A percentile compares a stretch with the other conserved stretches of the same genome.
Evolutionary conservation across 192 early-diverging fungal genomes (phyloP).

Genomic region (Linnemannia exigua): DNA sequence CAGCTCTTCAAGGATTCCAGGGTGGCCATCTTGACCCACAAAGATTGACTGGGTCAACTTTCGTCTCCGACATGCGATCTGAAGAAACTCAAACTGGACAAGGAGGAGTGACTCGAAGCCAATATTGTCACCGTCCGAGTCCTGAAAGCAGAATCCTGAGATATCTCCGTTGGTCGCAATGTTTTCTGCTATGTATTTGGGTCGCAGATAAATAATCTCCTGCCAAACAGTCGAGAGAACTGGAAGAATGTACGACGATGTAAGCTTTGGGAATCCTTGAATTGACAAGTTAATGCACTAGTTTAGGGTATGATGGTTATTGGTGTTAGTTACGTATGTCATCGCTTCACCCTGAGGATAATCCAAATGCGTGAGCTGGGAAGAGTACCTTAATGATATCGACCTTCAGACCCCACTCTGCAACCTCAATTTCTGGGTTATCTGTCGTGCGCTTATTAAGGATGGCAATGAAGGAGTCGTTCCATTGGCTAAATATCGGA

Average conservation of each 20-base stretch:
- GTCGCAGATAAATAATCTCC: conserved; percentile 68
- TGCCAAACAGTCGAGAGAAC: conserved; percentile 78
- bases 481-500: conserved; percentile 86
- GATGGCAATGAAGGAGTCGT: conserved; percentile 72
- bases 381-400: conserved; percentile 74
- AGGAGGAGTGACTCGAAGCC: conserved; percentile 73
- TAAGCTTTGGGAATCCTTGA: conserved; percentile 72
- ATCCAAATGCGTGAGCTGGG: not conserved
- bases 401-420: conserved; percentile 73
- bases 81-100: conserved; percentile 75
- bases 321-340: not conserved
- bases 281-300: conserved; percentile 72
- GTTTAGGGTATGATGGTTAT: not conserved
- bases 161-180: conserved; percentile 17
- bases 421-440: conserved; percentile 59
- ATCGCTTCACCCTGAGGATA: no score
- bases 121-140: conserved; percentile 77
- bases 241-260: conserved; percentile 55
- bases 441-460: conserved; percentile 66
- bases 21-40: conserved; percentile 43
- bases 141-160: conserved; percentile 58
- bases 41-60: conserved; percentile 65
- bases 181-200: conserved; percentile 56
- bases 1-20: conserved; percentile 66
- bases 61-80: conserved; percentile 59